Evolutionary conservation across 768 basidiomycete genomes (phyloP), one percentile per base, ranked within the genome.

Genomic region (Neoboletus brunneissimus): DNA sequence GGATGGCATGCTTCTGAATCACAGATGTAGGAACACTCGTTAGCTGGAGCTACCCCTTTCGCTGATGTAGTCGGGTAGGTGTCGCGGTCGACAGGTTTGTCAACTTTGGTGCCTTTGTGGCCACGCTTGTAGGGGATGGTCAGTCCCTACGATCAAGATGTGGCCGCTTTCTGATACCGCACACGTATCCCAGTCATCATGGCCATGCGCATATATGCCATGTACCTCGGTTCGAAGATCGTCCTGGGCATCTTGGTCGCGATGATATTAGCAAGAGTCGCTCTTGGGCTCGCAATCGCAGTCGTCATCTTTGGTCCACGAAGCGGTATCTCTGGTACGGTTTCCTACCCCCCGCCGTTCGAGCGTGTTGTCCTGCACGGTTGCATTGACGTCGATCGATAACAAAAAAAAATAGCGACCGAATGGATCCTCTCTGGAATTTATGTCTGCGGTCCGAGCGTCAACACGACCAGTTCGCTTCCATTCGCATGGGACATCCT

Each of bases 191-290:
- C n/a, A 64, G 63, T 32, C 25, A 56, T 65, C 49, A 64, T 65
- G 44, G 29, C 54, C 37, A 50, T 66, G 51, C 58, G 64, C 23
- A 46, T 63, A 40, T 66, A 66, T 38, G 54, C 64, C 45, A 65
- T 65, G 63, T 64, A 64, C 29, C 45, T 65, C 3, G 47, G 54
- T 18, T 65, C 64, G 4, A 57, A 38, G 20, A 32, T 4, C 23
- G 23, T 65, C 20, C 15, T 65, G 6, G 25, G 4, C 16, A 38
- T 63, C 48, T 44, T 65, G 32, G 18, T 55, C 12, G 32, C 13
- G 18, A 42, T 42, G 22, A 35, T 65, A 32, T 22, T 59, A 20
- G 22, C 51, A 9, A 51, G 57, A 25, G 52, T 62, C 10, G 40
- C 15, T 5, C 11, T 65, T 5, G 57, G 56, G 16, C 49, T 65